Percentiles rank a stretch among this genome's conserved stretches.
Conservation (phyloP, 1,139 yeast genomes). For the Dujonia santamariae region DNA sequence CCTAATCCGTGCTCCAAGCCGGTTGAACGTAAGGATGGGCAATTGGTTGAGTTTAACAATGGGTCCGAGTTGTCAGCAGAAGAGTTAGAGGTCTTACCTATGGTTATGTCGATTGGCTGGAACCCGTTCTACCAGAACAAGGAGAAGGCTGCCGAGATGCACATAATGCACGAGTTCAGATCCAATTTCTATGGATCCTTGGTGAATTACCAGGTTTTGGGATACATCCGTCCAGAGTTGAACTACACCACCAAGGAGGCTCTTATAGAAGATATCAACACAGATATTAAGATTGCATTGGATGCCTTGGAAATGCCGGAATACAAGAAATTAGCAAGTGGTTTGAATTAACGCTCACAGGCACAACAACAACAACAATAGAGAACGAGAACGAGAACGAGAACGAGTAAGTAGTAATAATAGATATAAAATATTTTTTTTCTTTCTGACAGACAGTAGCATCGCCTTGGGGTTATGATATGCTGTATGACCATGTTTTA, state of each 20-base stretch:
- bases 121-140: slow-evolving; percentile 87
- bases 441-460: too few relatives aligned
- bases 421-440: too few relatives aligned
- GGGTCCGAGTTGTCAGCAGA: slow-evolving; percentile 47
- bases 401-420: too few relatives aligned
- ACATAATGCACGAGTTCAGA: slow-evolving; percentile 71
- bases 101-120: slow-evolving; percentile 96
- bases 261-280: slow-evolving; percentile 76
- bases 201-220: slow-evolving; percentile 68
- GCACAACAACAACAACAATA: too few relatives aligned
- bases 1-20: slow-evolving; percentile 10
- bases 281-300: slow-evolving; percentile 70
- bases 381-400: too few relatives aligned
- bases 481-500: too few relatives aligned
- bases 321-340: slow-evolving; percentile 12
- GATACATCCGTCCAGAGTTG: slow-evolving; percentile 88
- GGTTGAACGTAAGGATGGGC: slow-evolving; percentile 39
- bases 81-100: slow-evolving; percentile 59
- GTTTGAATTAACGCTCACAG: too few relatives aligned
- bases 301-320: slow-evolving; percentile 34
- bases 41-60: slow-evolving; percentile 52
- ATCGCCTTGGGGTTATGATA: too few relatives aligned
- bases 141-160: slow-evolving; percentile 81
- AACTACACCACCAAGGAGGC: slow-evolving; percentile 86
- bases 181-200: slow-evolving; percentile 79